phyloP scores from a whole-genome alignment of 441 rosid species.

The Erodium trifolium region DNA sequence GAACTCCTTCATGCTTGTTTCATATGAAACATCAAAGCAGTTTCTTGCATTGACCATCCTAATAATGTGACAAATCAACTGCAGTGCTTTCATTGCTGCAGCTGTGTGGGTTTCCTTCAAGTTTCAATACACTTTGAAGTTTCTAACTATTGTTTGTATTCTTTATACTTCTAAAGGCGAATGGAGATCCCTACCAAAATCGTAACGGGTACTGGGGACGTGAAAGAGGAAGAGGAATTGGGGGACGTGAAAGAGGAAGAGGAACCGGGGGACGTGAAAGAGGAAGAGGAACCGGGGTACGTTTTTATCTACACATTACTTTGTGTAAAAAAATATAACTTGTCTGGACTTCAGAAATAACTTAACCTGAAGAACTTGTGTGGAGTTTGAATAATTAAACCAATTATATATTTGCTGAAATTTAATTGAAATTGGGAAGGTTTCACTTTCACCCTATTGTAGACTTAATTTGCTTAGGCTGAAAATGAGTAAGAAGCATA shows the following conservation, averaged over 20 bases:
- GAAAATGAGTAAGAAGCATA: neutral
- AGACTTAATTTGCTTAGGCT: neutral
- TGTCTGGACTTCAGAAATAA: neutral
- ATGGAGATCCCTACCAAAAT: constrained; percentile 47
- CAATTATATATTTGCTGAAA: neutral
- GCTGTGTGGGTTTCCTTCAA: neutral
- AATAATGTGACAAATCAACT: neutral
- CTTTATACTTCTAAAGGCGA: constrained; percentile 32
- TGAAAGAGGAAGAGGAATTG: constrained; percentile 51
- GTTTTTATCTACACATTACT: neutral
- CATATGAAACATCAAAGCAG: neutral
- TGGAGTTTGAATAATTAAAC: neutral
- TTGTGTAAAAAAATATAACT: neutral
- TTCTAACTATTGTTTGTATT: constrained; percentile 15
- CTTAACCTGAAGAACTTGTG: neutral
- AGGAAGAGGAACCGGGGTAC: constrained; percentile 32
- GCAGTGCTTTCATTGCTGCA: neutral
- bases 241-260: constrained; percentile 24
- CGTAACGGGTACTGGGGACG: constrained; percentile 57
- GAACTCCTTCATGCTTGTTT: neutral
- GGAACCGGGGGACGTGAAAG: constrained; percentile 31
- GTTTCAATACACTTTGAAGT: constrained; percentile 12
- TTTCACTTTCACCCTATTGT: neutral
- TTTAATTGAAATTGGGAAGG: neutral
- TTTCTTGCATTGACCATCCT: neutral